Evolutionary conservation across 805 yeast genomes (phyloP), one percentile per base, ranked within the genome.

Genomic region (Wickerhamiella allomyrinae): DNA sequence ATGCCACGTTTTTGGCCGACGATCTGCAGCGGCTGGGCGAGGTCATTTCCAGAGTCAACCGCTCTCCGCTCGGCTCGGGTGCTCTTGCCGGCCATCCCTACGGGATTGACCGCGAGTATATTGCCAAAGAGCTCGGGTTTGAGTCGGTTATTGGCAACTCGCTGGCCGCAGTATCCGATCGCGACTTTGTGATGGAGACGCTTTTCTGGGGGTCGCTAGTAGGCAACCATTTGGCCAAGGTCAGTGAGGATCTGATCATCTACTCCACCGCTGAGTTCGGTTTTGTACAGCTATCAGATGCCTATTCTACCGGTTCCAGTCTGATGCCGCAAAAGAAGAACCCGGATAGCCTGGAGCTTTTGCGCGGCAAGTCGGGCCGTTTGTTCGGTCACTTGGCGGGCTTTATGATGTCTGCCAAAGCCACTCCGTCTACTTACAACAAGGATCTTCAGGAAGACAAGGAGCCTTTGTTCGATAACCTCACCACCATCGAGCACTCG

Each of bases 21-120:
- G 99, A 91, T 60, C 77, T 80, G 65, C 76, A 82, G 59, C 75
- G 98, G 59, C 70, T 91, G 52, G 65, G 72, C 49, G 91, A 93
- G 63, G 70, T 91, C 42, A 72, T 79, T 49, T 78, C 67, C 43
- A 77, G 98, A 62, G 76, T 85, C 43, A 91, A 93, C 59, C 76
- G 72, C 52, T 79, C 86, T 29, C 99, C 99, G 35, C 70, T 91
- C 47, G 99, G 99, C 42, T 77, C 89, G 5, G 99, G 99, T 55
- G 99, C 99, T 7, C 71, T 91, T 47, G 98, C 99, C 15, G 99
- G 99, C 44, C 98, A 91, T 60, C 98, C 99, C 31, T 91, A 87
- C 57, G 97, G 97, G n/a, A 84, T 91, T 50, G 97, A 91, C 63
- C 74, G 99, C 59, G 95, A 89, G 59, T 86, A 65, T 55, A 63